Base-by-base conservation (phyloP, 352 stramenopile genomes). In the Thalassiosira mediterranea region DNA sequence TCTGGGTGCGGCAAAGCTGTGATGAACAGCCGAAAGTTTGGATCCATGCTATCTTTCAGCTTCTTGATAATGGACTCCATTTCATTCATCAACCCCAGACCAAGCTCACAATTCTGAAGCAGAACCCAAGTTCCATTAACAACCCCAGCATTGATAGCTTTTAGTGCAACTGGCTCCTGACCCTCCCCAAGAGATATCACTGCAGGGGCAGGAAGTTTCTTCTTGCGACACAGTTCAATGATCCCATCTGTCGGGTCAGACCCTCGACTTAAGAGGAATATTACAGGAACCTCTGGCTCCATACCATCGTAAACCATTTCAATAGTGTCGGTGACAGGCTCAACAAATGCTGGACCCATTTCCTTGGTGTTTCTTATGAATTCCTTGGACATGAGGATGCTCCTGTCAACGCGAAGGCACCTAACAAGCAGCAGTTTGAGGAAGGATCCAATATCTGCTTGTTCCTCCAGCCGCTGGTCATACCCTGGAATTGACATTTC, bases 261-360 rank as follows among this genome's bases (percentile, higher is more conserved):
- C 17, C 97, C 97, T 58, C 98, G 95, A 31, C 95, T 98, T 0
- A 99, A 85, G 25, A 99, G 87, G 83, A 99, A 99, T 56, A 99
- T 98, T 26, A 98, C 96, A 11, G 96, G 97, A 28, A 97, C 97
- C 61, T 97, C 90, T 0, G 94, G 92, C 25, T 94, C 90, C 96
- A 98, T 99, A 64, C 97, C 95, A 63, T 93, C 93, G 63, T 98
- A 99, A 70, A 98, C 98, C 72, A 92, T 97, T 79, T 99, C 96
- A 59, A 99, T 98, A 52, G 96, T 99, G 77, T 99, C 97, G 0
- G 96, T 99, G n/a, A 99, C 96, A 8, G 97, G 96, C 69, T 99
- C 96, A 2, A 99, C 96, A 72, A 98, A 99, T 3, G 92, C 86
- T 8, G 95, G 88, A 0, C 97, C 97, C 96, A 99, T 98, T 64